Percentiles rank a stretch among this genome's conserved stretches.
Evolutionary conservation across 2,329 filamentous ascomycete genomes (phyloP).

Genomic region (Metarhizium brunneum): DNA sequence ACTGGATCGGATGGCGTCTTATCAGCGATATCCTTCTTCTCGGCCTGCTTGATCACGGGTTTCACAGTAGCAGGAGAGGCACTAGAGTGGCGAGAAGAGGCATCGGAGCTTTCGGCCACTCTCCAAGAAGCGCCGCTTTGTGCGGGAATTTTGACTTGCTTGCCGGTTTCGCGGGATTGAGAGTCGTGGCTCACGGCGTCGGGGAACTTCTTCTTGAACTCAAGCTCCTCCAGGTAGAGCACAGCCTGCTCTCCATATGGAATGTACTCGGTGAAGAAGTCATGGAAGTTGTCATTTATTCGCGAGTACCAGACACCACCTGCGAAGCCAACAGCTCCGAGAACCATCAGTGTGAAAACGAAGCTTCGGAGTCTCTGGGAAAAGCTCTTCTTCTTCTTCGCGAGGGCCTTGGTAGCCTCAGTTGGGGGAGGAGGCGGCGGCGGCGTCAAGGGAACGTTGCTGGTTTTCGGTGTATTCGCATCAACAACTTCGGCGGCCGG

Average conservation of each 20-base stretch:
- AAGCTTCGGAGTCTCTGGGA: conserved; percentile 68
- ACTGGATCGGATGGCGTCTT: conserved; percentile 12
- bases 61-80: conserved; percentile 31
- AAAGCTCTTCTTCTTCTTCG: conserved; percentile 47
- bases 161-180: conserved; percentile 45
- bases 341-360: conserved; percentile 65
- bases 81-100: conserved; percentile 52
- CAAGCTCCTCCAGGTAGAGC: conserved; percentile 88
- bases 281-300: conserved; percentile 94
- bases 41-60: conserved; percentile 13
- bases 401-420: neutral
- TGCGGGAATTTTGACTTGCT: conserved; percentile 72
- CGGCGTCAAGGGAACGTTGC: conserved; percentile 19
- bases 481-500: conserved; percentile 22
- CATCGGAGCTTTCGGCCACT: conserved; percentile 52
- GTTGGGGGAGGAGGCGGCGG: conserved; percentile 11
- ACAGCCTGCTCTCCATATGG: conserved; percentile 93
- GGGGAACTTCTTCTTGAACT: conserved; percentile 80
- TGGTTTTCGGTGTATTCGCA: conserved; percentile 15
- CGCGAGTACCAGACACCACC: conserved; percentile 90
- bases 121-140: conserved; percentile 80
- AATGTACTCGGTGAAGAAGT: conserved; percentile 96
- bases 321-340: conserved; percentile 70
- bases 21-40: conserved; percentile 24
- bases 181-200: conserved; percentile 36